Percentiles rank a stretch among this genome's conserved stretches.
Evolutionary conservation across 2,329 filamentous ascomycete species (phyloP).

Genomic region (Aspergillus brunneoviolaceus): DNA sequence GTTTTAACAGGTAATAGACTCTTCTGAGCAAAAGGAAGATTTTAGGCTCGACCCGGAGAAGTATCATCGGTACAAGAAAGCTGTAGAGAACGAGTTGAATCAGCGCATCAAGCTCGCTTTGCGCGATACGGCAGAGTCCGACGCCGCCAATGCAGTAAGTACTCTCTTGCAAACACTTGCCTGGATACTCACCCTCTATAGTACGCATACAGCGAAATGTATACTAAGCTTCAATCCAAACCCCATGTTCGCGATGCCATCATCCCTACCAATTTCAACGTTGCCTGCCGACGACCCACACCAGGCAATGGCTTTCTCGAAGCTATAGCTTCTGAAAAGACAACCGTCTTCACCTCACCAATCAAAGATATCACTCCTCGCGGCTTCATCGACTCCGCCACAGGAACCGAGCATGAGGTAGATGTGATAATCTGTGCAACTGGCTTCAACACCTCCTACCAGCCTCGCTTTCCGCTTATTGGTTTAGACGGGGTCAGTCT

Average conservation of each 20-base stretch:
- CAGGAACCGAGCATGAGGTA: constrained; percentile 31
- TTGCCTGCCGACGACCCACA: constrained; percentile 45
- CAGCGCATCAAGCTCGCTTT: constrained; percentile 6
- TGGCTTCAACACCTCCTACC: constrained; percentile 36
- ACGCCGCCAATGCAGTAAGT: constrained; percentile 11
- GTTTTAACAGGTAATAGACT: not conserved
- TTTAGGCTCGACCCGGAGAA: constrained; percentile 3
- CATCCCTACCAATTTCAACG: constrained; percentile 39
- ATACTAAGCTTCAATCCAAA: constrained; percentile 22
- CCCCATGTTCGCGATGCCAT: constrained; percentile 35
- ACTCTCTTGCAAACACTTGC: not conserved
- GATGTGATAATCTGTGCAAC: constrained; percentile 40
- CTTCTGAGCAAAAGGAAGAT: constrained; percentile 5
- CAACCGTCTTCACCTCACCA: constrained; percentile 55
- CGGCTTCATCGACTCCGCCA: constrained; percentile 31
- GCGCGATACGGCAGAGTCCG: constrained; percentile 9
- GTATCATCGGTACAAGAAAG: constrained; percentile 13
- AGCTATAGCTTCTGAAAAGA: constrained; percentile 60
- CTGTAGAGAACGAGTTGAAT: constrained; percentile 10
- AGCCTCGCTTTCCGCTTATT: constrained; percentile 33
- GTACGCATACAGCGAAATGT: constrained; percentile 9
- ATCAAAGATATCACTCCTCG: constrained; percentile 46
- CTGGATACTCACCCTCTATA: not conserved
- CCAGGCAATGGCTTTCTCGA: constrained; percentile 55
- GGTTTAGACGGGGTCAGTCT: constrained; percentile 27